These are phyloP conservation scores for Nematocida sp. DNA, from an alignment of 371 early-diverging fungal species.

Conservation along the genomic window DNA sequence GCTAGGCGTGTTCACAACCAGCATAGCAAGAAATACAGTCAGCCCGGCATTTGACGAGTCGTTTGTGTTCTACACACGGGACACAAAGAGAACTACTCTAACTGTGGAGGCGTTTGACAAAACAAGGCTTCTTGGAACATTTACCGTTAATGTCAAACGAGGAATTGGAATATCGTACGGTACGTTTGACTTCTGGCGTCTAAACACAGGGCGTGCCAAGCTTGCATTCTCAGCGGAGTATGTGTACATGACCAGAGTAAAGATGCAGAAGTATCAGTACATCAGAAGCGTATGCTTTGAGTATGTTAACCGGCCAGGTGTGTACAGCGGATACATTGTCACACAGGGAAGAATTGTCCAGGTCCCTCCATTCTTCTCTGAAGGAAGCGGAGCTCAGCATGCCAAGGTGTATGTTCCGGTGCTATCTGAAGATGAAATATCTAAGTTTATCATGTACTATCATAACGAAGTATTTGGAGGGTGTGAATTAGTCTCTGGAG, in stretches of 20 bases:
- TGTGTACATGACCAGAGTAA: slow-evolving; percentile 22
- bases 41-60: slow-evolving; percentile 60
- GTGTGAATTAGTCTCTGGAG: slow-evolving; percentile 28
- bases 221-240: slow-evolving; percentile 49
- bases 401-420: slow-evolving; percentile 24
- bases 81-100: slow-evolving; percentile 41
- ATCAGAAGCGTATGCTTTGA: slow-evolving; percentile 5
- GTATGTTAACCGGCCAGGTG: slow-evolving; percentile 2
- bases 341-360: slow-evolving; percentile 29
- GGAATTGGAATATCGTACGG: slow-evolving; percentile 45
- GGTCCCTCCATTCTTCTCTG: slow-evolving; percentile 23
- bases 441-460: slow-evolving; percentile 17
- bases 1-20: slow-evolving; percentile 56
- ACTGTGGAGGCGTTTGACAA: slow-evolving; percentile 29
- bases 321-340: slow-evolving; percentile 35
- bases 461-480: slow-evolving; percentile 42
- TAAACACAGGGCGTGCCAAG: slow-evolving; percentile 35
- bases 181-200: slow-evolving; percentile 44
- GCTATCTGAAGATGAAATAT: slow-evolving; percentile 7
- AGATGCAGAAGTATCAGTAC: slow-evolving; percentile 31
- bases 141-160: slow-evolving; percentile 35
- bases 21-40: slow-evolving; percentile 54
- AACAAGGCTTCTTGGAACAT: slow-evolving; percentile 10
- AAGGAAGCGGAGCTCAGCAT: neutral
- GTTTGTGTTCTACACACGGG: slow-evolving; percentile 59